Percentiles rank a stretch among this genome's conserved stretches.
These are phyloP conservation scores for Aureobasidium sp. DNA, from an alignment of 2,329 filamentous ascomycete species.

Conservation along the genomic window DNA sequence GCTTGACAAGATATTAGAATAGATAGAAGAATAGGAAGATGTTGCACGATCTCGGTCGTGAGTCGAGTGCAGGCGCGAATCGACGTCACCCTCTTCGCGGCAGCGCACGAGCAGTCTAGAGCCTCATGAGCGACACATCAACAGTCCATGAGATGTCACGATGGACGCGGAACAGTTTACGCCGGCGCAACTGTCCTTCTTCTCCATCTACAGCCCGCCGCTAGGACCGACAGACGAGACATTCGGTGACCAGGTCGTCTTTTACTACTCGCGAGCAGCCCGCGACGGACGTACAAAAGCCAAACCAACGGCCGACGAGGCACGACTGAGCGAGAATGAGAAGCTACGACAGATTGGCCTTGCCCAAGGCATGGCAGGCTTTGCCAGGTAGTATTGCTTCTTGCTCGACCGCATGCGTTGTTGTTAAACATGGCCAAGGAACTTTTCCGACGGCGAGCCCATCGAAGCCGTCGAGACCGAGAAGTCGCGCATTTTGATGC, in stretches of 20 bases:
- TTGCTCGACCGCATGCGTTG: not conserved
- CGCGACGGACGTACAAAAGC: constrained; percentile 23
- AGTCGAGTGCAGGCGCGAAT: not conserved
- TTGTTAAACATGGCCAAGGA: constrained; percentile 40
- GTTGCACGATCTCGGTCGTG: constrained; percentile 6
- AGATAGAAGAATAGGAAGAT: not conserved
- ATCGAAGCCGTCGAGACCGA: constrained; percentile 88
- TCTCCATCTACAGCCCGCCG: constrained; percentile 91
- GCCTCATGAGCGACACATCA: not conserved
- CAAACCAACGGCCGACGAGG: constrained; percentile 24
- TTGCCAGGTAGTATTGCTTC: constrained; percentile 53
- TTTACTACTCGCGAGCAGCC: constrained; percentile 62
- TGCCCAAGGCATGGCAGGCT: constrained; percentile 92
- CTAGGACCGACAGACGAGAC: constrained; percentile 67
- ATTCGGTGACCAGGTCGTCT: constrained; percentile 77
- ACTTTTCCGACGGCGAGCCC: constrained; percentile 69
- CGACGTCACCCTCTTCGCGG: not conserved
- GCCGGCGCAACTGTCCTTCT: constrained; percentile 80
- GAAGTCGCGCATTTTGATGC: constrained; percentile 73
- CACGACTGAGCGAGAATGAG: constrained; percentile 59
- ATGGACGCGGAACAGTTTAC: constrained; percentile 17
- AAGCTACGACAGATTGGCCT: constrained; percentile 87
- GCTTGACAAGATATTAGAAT: not conserved
- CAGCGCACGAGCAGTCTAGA: not conserved
- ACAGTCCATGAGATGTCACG: not conserved